Evolutionary conservation across 345 rosid species (phyloP), one percentile per base, ranked within the genome.

Genomic region (Aethionema arabicum): DNA sequence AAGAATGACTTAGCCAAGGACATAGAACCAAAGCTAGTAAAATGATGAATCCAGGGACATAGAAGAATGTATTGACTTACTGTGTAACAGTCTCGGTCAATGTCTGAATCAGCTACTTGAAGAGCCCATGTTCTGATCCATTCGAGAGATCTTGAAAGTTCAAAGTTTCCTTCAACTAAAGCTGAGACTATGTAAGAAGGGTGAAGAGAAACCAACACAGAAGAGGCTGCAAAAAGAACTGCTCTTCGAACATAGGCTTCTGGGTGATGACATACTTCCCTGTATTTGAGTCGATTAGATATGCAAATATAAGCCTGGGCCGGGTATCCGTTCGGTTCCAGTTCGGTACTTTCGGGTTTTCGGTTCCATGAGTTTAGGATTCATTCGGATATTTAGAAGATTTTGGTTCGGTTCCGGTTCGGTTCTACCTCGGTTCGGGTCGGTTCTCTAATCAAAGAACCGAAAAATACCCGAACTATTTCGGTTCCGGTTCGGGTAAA

Each of bases 211-310:
- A 82, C 69, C 68, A 93, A 75, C 52, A 90, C 71, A 47, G 90
- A 82, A 37, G 97, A 90, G 62, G 90, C 92, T 11, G 97, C 88
- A 57, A 84, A 85, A 56, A 93, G 93, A 59, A 82, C 95, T 14
- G 99, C 91, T 70, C 75, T 84, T 75, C 99, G 82, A 21, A 93
- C 99, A 73, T 84, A 90, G 13, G 91, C 97, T 80, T 93, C 99
- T 61, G 81, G 73, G 78, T 90, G 97, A 70, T 78, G 77, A 69
- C 86, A 85, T 61, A 93, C 70, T 65, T 86, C 90, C 82, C 97
- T 93, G 86, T 75, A 76, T n/a, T n/a, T n/a, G n/a, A n/a, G n/a
- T n/a, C n/a, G n/a, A n/a, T n/a, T n/a, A n/a, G n/a, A n/a, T n/a
- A n/a, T n/a, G n/a, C n/a, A n/a, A n/a, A n/a, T n/a, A n/a, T n/a